Evolutionary conservation across 371 early-diverging fungal species (phyloP).

Genomic region (Rhizopus delemar): DNA sequence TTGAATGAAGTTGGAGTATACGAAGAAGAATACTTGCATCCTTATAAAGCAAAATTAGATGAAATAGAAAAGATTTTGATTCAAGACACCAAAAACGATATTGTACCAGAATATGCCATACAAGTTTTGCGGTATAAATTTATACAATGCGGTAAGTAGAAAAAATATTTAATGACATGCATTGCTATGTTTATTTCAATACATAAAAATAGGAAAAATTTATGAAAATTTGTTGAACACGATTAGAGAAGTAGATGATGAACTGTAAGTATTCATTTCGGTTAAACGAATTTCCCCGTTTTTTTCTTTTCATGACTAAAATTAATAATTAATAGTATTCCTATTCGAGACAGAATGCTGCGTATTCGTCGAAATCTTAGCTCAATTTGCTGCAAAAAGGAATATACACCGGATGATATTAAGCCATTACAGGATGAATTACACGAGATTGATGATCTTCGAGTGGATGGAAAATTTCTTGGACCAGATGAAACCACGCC

Average conservation of each 20-base stretch:
- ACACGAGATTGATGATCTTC: slow-evolving; percentile 64
- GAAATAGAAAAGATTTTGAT: slow-evolving; percentile 40
- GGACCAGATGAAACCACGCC: slow-evolving; percentile 52
- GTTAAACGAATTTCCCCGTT: not conserved
- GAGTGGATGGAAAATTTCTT: slow-evolving; percentile 75
- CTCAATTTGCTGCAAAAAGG: slow-evolving; percentile 44
- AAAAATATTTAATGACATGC: not conserved
- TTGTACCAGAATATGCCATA: slow-evolving; percentile 34
- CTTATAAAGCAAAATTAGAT: slow-evolving; percentile 40
- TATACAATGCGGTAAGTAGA: slow-evolving; percentile 43
- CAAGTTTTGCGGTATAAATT: slow-evolving; percentile 39
- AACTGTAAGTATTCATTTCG: slow-evolving; percentile 33
- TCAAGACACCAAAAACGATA: slow-evolving; percentile 28
- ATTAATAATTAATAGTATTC: slow-evolving; percentile 39
- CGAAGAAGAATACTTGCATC: slow-evolving; percentile 48
- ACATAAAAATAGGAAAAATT: slow-evolving; percentile 25
- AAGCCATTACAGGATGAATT: slow-evolving; percentile 64
- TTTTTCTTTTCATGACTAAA: not conserved
- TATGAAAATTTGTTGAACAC: slow-evolving; percentile 35
- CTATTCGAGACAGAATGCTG: slow-evolving; percentile 65
- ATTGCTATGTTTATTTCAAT: not conserved
- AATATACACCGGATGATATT: slow-evolving; percentile 45
- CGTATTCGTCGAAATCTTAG: slow-evolving; percentile 65
- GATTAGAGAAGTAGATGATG: slow-evolving; percentile 45
- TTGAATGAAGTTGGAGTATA: slow-evolving; percentile 71